Base-by-base conservation (phyloP, 225 moss, liverwort and hornwort species). In the Polytrichum formosum region DNA sequence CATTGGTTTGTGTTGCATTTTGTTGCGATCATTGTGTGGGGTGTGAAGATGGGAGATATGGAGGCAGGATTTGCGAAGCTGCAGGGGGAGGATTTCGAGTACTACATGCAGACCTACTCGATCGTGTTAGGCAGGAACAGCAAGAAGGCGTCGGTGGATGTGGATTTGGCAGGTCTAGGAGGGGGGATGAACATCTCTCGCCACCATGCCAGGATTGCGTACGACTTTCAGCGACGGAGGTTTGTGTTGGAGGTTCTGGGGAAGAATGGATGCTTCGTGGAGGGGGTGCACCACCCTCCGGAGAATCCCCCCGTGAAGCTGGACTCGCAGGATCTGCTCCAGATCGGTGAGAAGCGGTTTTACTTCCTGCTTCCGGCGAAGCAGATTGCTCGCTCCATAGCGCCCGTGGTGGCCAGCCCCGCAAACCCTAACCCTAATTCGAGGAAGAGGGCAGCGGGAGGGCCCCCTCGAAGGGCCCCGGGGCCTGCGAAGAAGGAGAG, bases 81-180 rank as follows among this genome's bases (percentile, higher is more conserved):
- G 69, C 97, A 98, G 70, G 97, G 97, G 16, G 97, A 98, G 88
- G 97, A 98, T 80, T 98, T 98, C 27, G 97, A 98, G 78, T 98
- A 94, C 55, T 98, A 98, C 56, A 98, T 98, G 97, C 97, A 98
- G 70, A 92, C 97, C 53, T 98, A 98, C 73, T 98, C 97, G 65
- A 97, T 97, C 56, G 83, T 98, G 68, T 69, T 98, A 37, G 97
- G 97, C 16, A 83, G 97, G 25, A 98, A 98, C 56, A 98, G 97
- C 75, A 98, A 94, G 89, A 98, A 98, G 80, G 85, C 94, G 71
- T 82, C 88, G 23, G 97, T 98, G 74, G 97, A 98, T 76, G 97
- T 98, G 68, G 97, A 98, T 76, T 75, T 98, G 71, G 94, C 80
- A 55, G 90, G 92, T 53, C 70, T 94, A 17, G 97, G 97, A 1